phyloP scores from a whole-genome alignment of 2,329 filamentous ascomycete genomes.

The Colletotrichum liriopes region DNA sequence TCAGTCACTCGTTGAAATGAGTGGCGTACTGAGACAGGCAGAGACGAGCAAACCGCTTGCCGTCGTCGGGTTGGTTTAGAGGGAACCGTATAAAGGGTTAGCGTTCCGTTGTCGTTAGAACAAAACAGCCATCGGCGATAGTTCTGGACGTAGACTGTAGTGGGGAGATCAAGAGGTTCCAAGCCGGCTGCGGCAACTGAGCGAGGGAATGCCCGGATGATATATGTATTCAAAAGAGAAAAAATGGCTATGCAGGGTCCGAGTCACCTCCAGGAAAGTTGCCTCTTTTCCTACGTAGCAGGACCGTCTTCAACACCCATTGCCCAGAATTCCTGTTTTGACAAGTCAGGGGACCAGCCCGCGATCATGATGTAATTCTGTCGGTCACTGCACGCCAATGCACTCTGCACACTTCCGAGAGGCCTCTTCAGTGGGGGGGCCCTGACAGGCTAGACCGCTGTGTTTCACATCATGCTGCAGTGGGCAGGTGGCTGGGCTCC shows the following conservation, averaged over 20 bases:
- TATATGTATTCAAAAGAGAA: conserved; percentile 19
- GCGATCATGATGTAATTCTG: conserved; percentile 41
- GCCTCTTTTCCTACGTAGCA: conserved; percentile 16
- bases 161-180: conserved; percentile 4
- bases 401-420: conserved; percentile 24
- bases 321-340: conserved; percentile 42
- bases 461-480: conserved; percentile 36
- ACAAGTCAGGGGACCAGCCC: conserved; percentile 39
- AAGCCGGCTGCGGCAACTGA: conserved; percentile 9
- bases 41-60: not conserved
- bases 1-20: not conserved
- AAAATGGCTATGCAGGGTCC: conserved; percentile 26
- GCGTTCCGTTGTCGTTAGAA: not conserved
- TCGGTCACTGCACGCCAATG: conserved; percentile 40
- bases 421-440: conserved; percentile 39
- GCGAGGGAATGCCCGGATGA: conserved; percentile 6
- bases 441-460: conserved; percentile 24
- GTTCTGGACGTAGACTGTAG: not conserved
- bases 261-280: conserved; percentile 16
- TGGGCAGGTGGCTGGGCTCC: conserved; percentile 14
- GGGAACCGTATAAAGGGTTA: not conserved
- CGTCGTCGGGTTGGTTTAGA: not conserved
- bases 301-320: not conserved
- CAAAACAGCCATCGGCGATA: not conserved
- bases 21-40: not conserved